These are phyloP conservation scores for Apostasia ramifera DNA, from an alignment of 106 monocot genomes.

Conservation along the genomic window DNA sequence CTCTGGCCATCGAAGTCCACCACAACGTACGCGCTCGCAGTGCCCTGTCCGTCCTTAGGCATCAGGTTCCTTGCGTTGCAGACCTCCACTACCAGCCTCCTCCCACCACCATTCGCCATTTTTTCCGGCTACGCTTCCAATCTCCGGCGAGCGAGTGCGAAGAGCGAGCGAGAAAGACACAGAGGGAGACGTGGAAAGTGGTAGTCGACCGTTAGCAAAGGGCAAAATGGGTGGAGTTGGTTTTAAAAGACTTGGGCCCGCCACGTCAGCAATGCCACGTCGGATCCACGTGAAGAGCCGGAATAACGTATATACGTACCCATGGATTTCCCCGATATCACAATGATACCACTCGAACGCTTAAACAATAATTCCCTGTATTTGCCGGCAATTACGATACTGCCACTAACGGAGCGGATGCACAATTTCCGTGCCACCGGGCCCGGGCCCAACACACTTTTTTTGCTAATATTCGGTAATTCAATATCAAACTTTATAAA, in stretches of 20 bases:
- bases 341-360: neutral
- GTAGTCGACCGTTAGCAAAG: constrained; percentile 12
- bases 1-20: constrained; percentile 94
- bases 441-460: too few relatives aligned
- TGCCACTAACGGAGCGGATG: neutral
- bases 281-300: neutral
- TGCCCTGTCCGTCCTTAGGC: constrained; percentile 97
- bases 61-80: constrained; percentile 77
- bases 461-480: too few relatives aligned
- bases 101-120: constrained; percentile 24
- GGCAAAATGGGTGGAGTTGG: neutral
- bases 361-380: neutral
- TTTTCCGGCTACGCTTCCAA: neutral
- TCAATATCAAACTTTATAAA: too few relatives aligned
- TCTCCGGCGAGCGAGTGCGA: neutral
- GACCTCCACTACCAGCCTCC: constrained; percentile 73
- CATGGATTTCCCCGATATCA: constrained; percentile 5
- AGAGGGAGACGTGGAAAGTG: neutral
- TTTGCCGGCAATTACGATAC: neutral
- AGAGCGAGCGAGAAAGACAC: constrained; percentile 7
- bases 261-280: constrained; percentile 27
- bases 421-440: too few relatives aligned
- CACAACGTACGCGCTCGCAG: constrained; percentile 76
- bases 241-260: constrained; percentile 3
- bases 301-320: neutral